Evolutionary conservation across 768 basidiomycete species (phyloP).

Genomic region (Lactarius hatsudake): DNA sequence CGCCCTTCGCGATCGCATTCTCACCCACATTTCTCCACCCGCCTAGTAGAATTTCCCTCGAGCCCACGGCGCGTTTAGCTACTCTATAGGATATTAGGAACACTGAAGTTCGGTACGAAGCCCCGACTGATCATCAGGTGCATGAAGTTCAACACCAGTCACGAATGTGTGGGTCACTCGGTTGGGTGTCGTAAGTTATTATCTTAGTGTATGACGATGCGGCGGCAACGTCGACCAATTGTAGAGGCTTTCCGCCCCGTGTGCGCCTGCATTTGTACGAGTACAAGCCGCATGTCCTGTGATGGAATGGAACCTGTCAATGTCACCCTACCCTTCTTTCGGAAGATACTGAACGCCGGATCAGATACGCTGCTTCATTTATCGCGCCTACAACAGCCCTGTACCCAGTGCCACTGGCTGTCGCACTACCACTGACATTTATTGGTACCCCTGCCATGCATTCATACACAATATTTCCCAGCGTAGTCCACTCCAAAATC

Average conservation of each 20-base stretch:
- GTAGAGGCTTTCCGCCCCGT: not conserved
- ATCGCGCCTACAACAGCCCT: not conserved
- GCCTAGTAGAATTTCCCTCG: no score
- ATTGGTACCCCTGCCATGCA: not conserved
- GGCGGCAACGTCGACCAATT: not conserved
- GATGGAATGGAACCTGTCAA: not conserved
- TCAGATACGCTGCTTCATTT: not conserved
- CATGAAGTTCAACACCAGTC: not conserved
- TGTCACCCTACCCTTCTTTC: not conserved
- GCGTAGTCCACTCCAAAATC: not conserved
- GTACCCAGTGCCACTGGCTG: not conserved
- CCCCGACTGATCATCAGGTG: no score
- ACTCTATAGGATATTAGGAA: no score
- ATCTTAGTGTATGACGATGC: not conserved
- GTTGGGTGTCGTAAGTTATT: not conserved
- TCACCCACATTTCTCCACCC: no score
- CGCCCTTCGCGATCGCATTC: no score
- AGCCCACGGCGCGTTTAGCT: no score
- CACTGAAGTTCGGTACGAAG: no score
- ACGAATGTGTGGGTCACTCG: not conserved
- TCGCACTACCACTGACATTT: not conserved
- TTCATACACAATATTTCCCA: not conserved
- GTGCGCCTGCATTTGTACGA: not conserved
- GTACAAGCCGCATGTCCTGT: not conserved
- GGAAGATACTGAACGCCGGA: not conserved